Evolutionary conservation across 1,284 basidiomycete species (phyloP), one percentile per base, ranked within the genome.

Genomic region (Leccinum pachyderme): DNA sequence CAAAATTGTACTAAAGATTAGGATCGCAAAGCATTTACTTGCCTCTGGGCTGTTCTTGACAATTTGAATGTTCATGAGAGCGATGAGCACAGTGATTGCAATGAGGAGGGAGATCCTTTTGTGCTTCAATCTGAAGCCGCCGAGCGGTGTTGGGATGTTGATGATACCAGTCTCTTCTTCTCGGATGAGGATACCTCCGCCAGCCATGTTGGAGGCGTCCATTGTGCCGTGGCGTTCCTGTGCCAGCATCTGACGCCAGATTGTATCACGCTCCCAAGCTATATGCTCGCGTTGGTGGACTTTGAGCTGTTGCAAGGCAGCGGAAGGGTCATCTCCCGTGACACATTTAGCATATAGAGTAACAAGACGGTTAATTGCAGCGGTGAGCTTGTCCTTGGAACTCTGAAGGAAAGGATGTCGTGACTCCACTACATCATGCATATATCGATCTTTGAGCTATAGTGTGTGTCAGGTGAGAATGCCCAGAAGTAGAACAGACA

Each of bases 181-280:
- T 25, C 79, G 77, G 31, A 83, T 74, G 37, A 88, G 77, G 12
- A 78, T 79, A 4, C 70, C 78, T 33, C 76, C 79, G n/a, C 78
- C 71, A 18, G 73, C 72, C 48, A 73, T 71, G 2, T 77, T 72
- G 41, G 73, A 72, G 18, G 72, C 73, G 28, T 76, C 77, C 3
- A 66, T 67, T 44, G 82, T 81, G 4, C 87, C 89, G 9, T 85
- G 81, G 47, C 95, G 83, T 65, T 95, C 92, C 32, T 87, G 86
- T 12, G 89, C 89, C 62, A 99, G 95, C 96, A 99, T 98, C 72
- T 96, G 92, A 28, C 95, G 82, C 96, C 96, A 99, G 5, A 99
- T 91, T 0, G 93, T 96, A 66, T 96, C 93, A 46, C 93, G 84
- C 67, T 96, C 93, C 91, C 93, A 95, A 2, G 93, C 94, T 57